These are phyloP conservation scores for Calocera cornea DNA, from an alignment of 768 basidiomycete genomes.

Conservation along the genomic window DNA sequence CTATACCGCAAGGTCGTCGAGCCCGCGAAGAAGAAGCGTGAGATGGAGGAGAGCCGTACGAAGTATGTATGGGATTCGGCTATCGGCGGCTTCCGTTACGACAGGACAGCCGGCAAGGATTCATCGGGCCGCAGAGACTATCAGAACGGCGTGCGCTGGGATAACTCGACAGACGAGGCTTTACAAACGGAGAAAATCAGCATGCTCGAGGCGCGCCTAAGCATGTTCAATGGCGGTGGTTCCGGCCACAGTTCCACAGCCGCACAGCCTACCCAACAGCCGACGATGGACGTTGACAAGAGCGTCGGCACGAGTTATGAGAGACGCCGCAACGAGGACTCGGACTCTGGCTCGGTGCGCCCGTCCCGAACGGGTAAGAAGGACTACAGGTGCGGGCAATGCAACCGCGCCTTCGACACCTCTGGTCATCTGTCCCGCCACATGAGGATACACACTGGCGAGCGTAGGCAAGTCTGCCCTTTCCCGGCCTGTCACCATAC, in stretches of 20 bases:
- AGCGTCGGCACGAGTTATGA: constrained; percentile 19
- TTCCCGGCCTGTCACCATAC: constrained; percentile 91
- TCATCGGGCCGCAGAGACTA: constrained; percentile 15
- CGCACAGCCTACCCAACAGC: constrained; percentile 1
- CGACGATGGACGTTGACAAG: constrained; percentile 15
- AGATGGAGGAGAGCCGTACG: constrained; percentile 27
- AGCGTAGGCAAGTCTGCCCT: constrained; percentile 83
- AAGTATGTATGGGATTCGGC: constrained; percentile 8
- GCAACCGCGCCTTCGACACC: constrained; percentile 71
- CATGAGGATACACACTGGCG: constrained; percentile 77
- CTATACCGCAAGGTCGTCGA: constrained; percentile 91
- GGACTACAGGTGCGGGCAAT: constrained; percentile 52
- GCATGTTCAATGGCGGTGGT: constrained; percentile 38
- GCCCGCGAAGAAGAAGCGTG: constrained; percentile 27
- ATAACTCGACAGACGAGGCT: constrained; percentile 95
- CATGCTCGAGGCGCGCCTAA: constrained; percentile 75
- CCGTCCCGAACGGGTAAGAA: constrained; percentile 17
- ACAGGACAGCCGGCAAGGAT: constrained; percentile 16
- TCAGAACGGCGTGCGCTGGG: constrained; percentile 68
- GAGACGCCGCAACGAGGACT: constrained; percentile 19
- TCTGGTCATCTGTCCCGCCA: constrained; percentile 82
- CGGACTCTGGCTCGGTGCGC: too few species aligned
- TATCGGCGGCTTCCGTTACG: constrained; percentile 16
- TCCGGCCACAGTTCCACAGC: constrained; percentile 23
- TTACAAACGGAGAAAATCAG: constrained; percentile 92